Base-by-base conservation (phyloP, 2,329 filamentous ascomycete species). In the Penicillium sp. region DNA sequence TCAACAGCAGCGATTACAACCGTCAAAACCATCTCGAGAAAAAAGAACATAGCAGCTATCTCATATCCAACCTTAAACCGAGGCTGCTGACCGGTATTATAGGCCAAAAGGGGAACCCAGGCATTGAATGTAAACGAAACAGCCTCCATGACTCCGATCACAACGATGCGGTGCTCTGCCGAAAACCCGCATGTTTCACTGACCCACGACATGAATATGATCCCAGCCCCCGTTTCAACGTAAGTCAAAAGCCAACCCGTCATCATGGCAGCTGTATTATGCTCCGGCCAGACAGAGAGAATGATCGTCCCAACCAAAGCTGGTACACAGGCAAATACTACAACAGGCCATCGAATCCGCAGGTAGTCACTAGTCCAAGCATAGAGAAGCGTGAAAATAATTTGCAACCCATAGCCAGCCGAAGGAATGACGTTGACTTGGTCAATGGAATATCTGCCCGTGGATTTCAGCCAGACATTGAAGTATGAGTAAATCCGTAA, bases 361-460 rank as follows among this genome's bases (percentile, higher is more conserved):
- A 28, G 5, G 24, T 83, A 79, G 0, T 87, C 84, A 1, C 83
- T 86, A 0, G 78, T 78, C 83, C 84, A 87, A 0, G 83, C 84
- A 56, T 85, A 86, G 5, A 79, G 68, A 4, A 86, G 70, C 0
- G 83, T 86, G 2, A 78, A 77, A n/a, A 85, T 62, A 0, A 86
- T 73, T 51, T 80, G 77, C 2, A 81, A 72, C 1, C 74, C 79
- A n/a, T 70, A 71, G 16, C 48, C 78, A 1, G 76, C 73, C 2
- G 85, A 79, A 0, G 79, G 80, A 0, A 81, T 77, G 1, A 79
- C 77, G 54, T 86, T 81, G 19, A 85, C 85, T 6, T 85, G 80
- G 50, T 78, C 81, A 1, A 75, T 71, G 58, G 81, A 67, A 40
- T 68, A 74, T 0, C 54, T 37, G 59, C 78, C 54, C 48, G 61